Evolutionary conservation across 768 basidiomycete species (phyloP).

Genomic region (Boletus reticulatus): DNA sequence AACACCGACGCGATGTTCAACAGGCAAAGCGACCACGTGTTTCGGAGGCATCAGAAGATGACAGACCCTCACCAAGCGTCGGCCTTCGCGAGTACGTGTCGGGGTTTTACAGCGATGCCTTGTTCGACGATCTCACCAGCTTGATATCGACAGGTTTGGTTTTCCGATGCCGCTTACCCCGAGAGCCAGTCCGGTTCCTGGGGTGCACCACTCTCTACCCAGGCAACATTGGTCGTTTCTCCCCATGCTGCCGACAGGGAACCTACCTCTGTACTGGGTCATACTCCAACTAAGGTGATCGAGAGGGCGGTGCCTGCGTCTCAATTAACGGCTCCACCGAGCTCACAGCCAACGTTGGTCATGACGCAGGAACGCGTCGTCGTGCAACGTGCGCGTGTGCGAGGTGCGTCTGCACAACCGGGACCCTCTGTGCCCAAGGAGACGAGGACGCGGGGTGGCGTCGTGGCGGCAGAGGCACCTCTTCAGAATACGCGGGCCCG

Average conservation of each 20-base stretch:
- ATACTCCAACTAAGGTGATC: neutral
- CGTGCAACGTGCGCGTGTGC: constrained; percentile 2
- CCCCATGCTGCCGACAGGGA: constrained; percentile 8
- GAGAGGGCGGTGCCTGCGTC: neutral
- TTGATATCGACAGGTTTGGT: neutral
- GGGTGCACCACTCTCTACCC: constrained; percentile 20
- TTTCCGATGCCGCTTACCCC: constrained; percentile 1
- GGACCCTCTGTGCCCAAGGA: constrained; percentile 7
- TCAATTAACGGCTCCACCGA: neutral
- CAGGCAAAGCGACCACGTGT: constrained; percentile 18
- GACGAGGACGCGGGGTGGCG: neutral
- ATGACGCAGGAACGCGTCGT: neutral
- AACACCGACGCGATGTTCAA: neutral
- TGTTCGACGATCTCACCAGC: neutral
- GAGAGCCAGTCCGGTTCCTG: neutral
- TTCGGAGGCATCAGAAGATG: neutral
- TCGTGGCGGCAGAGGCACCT: neutral
- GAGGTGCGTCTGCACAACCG: constrained; percentile 12
- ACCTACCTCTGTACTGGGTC: neutral
- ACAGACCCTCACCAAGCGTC: neutral
- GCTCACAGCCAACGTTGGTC: constrained; percentile 11
- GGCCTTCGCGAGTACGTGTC: constrained; percentile 14
- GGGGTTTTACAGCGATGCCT: neutral
- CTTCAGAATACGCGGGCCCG: constrained; percentile 21
- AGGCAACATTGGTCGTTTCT: constrained; percentile 25